Base-by-base conservation (phyloP, 192 early-diverging fungal genomes). In the Coemansia sp. region DNA sequence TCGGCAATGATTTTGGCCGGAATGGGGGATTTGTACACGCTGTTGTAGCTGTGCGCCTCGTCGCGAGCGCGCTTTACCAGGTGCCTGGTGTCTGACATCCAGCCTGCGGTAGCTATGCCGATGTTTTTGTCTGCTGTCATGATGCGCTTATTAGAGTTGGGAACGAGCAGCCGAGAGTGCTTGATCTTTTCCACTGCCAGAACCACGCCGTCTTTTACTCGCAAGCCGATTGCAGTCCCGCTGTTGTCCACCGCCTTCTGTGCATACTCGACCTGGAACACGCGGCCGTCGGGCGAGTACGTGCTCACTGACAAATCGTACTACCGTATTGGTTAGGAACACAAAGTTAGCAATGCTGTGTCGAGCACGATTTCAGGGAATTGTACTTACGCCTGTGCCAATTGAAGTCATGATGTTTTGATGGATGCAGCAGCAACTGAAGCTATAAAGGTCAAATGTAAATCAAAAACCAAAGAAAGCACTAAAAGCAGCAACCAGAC, bases 231-330 rank as follows among this genome's bases (percentile, higher is more conserved):
- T 20, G 90, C 87, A 16, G 96, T 99, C 37, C 96, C 95, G 75
- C 92, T 93, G 84, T 97, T 97, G 62, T 99, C 95, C 10, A 98
- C 95, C 36, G 97, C 95, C 73, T 98, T 98, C 56, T 83, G 72
- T 31, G 97, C 97, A 67, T 99, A 99, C 81, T 99, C 97, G 36
- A 98, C 90, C 80, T 99, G 97, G 81, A 97, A 99, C 57, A 99
- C 88, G 51, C 96, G 88, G 51, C 97, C 97, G 78, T 99, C 97
- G 30, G 96, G 95, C 31, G 97, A 97, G 72, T 99, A 99, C 28
- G 97, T 99, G 64, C 93, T 94, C 34, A 94, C 88, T 26, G 93
- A 95, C 46, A 98, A 82, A 79, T 99, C 97, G 67, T 99, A 99
- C 88, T 91, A 81, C 54, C 59, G 12, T 51, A 12, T 34, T 34